Conservation (phyloP, 2,329 filamentous ascomycete genomes). For the Colletotrichum sp. region DNA sequence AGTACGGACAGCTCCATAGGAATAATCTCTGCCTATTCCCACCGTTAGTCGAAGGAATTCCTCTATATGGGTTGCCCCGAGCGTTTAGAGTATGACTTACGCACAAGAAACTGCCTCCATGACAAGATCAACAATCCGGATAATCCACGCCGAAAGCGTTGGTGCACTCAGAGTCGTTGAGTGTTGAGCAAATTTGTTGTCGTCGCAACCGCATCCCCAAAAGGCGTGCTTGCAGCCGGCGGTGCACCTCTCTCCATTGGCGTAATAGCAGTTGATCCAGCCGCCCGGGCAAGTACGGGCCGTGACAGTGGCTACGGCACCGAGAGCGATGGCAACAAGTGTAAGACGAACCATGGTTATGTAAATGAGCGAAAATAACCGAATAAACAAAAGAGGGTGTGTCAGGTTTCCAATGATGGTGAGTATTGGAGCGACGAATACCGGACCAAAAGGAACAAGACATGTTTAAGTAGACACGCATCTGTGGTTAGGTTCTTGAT, state of each 20-base stretch:
- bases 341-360: not conserved
- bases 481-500: not conserved
- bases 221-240: not conserved
- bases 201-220: not conserved
- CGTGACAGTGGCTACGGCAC: not conserved
- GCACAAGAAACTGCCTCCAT: not conserved
- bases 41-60: not conserved
- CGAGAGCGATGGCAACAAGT: not conserved
- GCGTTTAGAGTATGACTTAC: not conserved
- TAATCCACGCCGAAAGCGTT: not conserved
- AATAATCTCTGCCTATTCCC: not conserved
- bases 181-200: not conserved
- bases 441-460: not conserved
- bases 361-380: not conserved
- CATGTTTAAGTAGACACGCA: not conserved
- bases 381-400: not conserved
- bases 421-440: not conserved
- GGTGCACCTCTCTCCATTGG: not conserved
- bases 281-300: not conserved
- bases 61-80: not conserved
- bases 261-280: not conserved
- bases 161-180: not conserved
- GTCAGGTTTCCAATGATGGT: not conserved
- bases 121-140: not conserved
- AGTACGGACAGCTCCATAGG: not conserved